Evolutionary conservation across 805 yeast species (phyloP).

Genomic region (Teunomyces barrocoloradensis): DNA sequence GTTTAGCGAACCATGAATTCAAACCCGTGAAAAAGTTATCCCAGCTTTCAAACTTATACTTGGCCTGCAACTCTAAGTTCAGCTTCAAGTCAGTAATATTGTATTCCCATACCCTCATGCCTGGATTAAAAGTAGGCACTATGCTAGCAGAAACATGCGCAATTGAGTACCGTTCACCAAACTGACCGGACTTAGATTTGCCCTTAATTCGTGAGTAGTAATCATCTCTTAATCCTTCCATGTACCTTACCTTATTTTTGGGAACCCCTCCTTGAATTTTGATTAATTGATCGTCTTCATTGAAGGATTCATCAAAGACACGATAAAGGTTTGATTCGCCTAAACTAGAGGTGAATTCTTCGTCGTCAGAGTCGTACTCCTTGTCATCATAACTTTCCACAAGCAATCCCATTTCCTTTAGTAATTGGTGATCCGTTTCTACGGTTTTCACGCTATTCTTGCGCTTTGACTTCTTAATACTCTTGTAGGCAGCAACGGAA

Average conservation of each 20-base stretch:
- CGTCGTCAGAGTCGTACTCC: constrained; percentile 25
- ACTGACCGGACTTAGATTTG: constrained; percentile 38
- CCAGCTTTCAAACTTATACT: constrained; percentile 50
- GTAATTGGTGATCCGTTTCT: background rate
- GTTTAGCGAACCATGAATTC: constrained; percentile 25
- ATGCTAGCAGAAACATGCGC: constrained; percentile 71
- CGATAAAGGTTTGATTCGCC: constrained; percentile 3
- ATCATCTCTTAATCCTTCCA: constrained; percentile 54
- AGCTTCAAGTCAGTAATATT: constrained; percentile 57
- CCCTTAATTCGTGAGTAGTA: constrained; percentile 52
- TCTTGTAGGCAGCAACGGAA: constrained; percentile 62
- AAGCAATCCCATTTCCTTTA: background rate
- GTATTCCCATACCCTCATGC: constrained; percentile 83
- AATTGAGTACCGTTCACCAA: constrained; percentile 61
- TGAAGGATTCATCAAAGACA: constrained; percentile 5
- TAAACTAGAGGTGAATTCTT: constrained; percentile 11
- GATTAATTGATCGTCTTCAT: constrained; percentile 15
- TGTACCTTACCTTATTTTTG: constrained; percentile 59
- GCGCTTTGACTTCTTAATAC: constrained; percentile 28
- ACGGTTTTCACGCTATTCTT: constrained; percentile 8
- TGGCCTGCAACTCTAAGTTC: constrained; percentile 12
- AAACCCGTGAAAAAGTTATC: constrained; percentile 50
- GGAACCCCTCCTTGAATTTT: constrained; percentile 64
- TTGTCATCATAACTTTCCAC: background rate
- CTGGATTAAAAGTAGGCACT: constrained; percentile 83